phyloP scores from a whole-genome alignment of 176 grass and related monocot species.

The Cocos nucifera region DNA sequence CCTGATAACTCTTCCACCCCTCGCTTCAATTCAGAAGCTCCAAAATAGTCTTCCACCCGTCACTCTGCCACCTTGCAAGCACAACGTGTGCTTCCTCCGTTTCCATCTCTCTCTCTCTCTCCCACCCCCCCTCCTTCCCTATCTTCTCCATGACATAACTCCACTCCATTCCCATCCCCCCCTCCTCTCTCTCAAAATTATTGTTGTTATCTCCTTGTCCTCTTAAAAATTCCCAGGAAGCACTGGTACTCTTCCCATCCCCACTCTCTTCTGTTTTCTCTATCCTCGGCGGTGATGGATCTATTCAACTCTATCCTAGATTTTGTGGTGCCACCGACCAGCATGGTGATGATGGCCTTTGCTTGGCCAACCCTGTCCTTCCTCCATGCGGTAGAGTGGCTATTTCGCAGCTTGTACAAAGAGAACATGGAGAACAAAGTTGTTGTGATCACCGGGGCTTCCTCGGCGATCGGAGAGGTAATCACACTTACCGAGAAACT shows the following conservation, averaged over 20 bases:
- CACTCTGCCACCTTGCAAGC: conserved; percentile 4
- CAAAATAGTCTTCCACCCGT: conserved; percentile 1
- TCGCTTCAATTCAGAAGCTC: neutral
- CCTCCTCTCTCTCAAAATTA: neutral
- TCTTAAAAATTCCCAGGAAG: too few relatives aligned
- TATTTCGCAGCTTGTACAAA: conserved; percentile 41
- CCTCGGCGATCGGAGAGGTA: conserved; percentile 82
- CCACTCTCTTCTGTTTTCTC: neutral
- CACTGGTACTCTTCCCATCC: too few relatives aligned
- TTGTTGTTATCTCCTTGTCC: neutral
- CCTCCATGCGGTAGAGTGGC: conserved; percentile 53
- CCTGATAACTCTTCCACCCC: too few relatives aligned
- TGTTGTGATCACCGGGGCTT: conserved; percentile 71
- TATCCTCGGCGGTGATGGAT: conserved; percentile 24
- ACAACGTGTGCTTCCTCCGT: conserved; percentile 4
- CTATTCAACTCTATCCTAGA: conserved; percentile 47
- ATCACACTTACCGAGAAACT: neutral
- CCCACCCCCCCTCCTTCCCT: neutral
- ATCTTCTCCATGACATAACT: conserved; percentile 14
- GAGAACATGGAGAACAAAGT: conserved; percentile 75
- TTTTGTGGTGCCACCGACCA: conserved; percentile 82
- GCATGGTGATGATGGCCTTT: conserved; percentile 89
- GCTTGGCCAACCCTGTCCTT: conserved; percentile 77
- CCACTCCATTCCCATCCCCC: conserved; percentile 6
- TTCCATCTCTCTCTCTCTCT: conserved; percentile 11